These are phyloP conservation scores for Lactifluus pinguis DNA, from an alignment of 768 basidiomycete species.

Conservation along the genomic window DNA sequence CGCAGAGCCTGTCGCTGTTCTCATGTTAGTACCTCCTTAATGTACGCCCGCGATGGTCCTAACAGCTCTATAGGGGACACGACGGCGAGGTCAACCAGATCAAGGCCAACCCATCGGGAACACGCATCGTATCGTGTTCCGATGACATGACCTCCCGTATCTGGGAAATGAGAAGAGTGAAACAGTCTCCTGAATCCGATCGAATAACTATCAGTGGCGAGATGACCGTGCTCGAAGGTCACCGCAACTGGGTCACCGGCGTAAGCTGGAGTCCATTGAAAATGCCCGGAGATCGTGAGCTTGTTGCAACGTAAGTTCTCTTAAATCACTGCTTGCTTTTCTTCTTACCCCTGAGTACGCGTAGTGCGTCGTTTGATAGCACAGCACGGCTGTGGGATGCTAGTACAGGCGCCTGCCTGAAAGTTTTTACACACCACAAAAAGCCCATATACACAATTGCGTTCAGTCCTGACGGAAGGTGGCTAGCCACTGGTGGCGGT, in stretches of 20 bases:
- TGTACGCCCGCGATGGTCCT: not conserved
- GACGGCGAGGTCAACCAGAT: conserved; percentile 71
- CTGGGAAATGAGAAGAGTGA: conserved; percentile 54
- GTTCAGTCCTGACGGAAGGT: conserved; percentile 67
- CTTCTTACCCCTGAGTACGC: not conserved
- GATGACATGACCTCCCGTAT: conserved; percentile 73
- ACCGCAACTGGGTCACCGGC: conserved; percentile 53
- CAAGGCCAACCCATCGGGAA: conserved; percentile 55
- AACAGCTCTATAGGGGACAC: conserved; percentile 46
- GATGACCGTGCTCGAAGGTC: conserved; percentile 46
- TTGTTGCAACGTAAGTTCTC: conserved; percentile 58
- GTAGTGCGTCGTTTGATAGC: conserved; percentile 70
- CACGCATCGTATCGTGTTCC: conserved; percentile 69
- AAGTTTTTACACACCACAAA: conserved; percentile 62
- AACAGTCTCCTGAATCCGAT: conserved; percentile 22
- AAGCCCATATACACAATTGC: conserved; percentile 63
- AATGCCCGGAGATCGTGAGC: conserved; percentile 41
- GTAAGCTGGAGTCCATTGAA: conserved; percentile 61
- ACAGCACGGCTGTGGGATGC: conserved; percentile 81
- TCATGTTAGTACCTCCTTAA: conserved; percentile 38
- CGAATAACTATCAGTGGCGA: conserved; percentile 23
- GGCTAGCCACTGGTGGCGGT: conserved; percentile 68
- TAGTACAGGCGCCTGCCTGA: conserved; percentile 63
- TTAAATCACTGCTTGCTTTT: conserved; percentile 4
- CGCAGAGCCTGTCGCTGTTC: conserved; percentile 46